Evolutionary conservation across 495 filamentous ascomycete species (phyloP), one percentile per base, ranked within the genome.

Genomic region (Penicillium odoratum): DNA sequence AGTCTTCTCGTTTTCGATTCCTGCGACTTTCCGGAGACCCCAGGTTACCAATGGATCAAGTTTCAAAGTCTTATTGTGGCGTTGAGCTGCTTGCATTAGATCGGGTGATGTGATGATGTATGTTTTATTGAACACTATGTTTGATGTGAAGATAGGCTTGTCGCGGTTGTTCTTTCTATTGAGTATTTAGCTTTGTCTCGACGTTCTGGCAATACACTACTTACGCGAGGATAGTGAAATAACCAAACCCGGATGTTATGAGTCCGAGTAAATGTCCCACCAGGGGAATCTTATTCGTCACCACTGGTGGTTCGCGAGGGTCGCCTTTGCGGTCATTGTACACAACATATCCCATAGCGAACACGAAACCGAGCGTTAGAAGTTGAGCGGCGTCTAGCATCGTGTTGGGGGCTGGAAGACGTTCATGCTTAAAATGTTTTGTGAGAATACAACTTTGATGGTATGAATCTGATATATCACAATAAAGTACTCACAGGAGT

Each of bases 211-310:
- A 11, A 1, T 8, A 25, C 11, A 15, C 3, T n/a, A 59, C 60
- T 47, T 26, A 63, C 63, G 60, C 57, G 26, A 57, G 49, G 29
- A 33, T 50, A 16, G 46, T 15, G 33, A 63, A 72, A 46, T 82
- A 81, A 18, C 60, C 47, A 8, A 70, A 40, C 5, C 80, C 80
- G 52, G 77, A 46, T 3, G 58, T 40, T 0, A 79, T 26, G 43
- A 81, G 51, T 3, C 72, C 71, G 21, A 81, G 38, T 13, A 80
- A 46, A 58, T 82, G 80, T 11, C 81, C 79, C 43, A 82, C 47
- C 8, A 75, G 58, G 1, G 81, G 80, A 18, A 83, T 73, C 16
- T 34, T 46, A 10, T 58, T 62, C 15, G 60, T 56, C 5, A 82
- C 54, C 1, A 69, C 51, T 1, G 77, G 77, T 7, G 81, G 80